These are phyloP conservation scores for Penicillium crystallinum DNA, from an alignment of 495 filamentous ascomycete genomes.

Conservation along the genomic window DNA sequence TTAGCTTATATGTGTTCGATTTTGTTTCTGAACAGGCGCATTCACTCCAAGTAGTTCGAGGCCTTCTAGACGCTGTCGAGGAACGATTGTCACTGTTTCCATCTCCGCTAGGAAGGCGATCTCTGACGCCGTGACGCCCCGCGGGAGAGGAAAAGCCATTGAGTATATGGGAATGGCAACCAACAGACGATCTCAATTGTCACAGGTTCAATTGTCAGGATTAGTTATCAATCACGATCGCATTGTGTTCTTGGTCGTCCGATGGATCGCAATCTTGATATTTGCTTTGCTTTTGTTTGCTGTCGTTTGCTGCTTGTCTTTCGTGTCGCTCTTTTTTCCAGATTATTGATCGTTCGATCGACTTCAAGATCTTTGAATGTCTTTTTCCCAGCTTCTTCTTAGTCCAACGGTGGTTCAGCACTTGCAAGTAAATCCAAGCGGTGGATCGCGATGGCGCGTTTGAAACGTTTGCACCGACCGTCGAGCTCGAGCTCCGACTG, in stretches of 20 bases:
- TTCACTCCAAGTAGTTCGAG: conserved; percentile 76
- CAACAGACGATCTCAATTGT: too few species aligned
- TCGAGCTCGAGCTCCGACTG: not conserved
- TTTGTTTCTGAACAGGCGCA: not conserved
- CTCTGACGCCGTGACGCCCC: conserved; percentile 81
- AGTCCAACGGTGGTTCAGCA: not conserved
- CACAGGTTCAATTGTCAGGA: not conserved
- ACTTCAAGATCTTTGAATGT: not conserved
- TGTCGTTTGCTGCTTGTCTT: not conserved
- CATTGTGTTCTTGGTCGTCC: not conserved
- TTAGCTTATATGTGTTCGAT: conserved; percentile 18
- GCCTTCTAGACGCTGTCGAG: conserved; percentile 82
- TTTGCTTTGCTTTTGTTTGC: not conserved
- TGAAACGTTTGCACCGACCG: conserved; percentile 5
- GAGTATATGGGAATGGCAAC: not conserved
- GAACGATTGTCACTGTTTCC: conserved; percentile 88
- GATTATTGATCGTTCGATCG: not conserved
- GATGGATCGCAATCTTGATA: not conserved
- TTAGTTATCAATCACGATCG: not conserved
- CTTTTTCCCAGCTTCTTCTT: not conserved
- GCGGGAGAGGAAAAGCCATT: conserved; percentile 81
- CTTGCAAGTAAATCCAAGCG: not conserved
- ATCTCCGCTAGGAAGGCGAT: conserved; percentile 96
- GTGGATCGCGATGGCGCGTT: not conserved
- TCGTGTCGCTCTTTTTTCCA: not conserved